Conservation (phyloP, 441 rosid species). For the Populus hybrid region DNA sequence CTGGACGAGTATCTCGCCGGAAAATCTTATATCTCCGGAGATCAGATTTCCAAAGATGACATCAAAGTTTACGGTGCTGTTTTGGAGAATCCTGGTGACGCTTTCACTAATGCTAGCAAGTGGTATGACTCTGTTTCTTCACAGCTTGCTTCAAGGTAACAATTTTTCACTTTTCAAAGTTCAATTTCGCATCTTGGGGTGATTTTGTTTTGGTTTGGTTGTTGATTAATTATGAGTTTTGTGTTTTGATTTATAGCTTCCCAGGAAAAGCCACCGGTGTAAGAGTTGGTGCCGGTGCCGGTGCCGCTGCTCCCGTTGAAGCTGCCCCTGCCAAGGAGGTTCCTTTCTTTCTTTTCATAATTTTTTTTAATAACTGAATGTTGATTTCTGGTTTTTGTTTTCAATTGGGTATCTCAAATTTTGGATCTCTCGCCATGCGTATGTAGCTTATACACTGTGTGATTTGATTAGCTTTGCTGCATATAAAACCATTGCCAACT, state of each 20-base stretch:
- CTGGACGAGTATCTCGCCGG: conserved; percentile 73
- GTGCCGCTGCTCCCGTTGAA: conserved; percentile 33
- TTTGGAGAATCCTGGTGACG: conserved; percentile 49
- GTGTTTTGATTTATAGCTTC: conserved; percentile 39
- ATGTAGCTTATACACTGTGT: neutral
- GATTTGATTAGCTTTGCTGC: neutral
- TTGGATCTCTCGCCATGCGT: neutral
- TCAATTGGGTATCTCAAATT: neutral
- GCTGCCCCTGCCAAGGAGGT: conserved; percentile 31
- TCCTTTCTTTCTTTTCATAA: neutral
- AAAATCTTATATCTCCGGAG: conserved; percentile 65
- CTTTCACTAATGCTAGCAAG: conserved; percentile 67
- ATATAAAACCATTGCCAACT: neutral
- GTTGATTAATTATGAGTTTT: neutral
- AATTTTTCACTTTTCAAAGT: neutral
- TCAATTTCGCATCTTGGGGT: neutral
- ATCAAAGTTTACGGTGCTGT: conserved; percentile 82
- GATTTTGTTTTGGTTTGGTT: neutral
- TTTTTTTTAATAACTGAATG: neutral
- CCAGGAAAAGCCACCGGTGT: conserved; percentile 89
- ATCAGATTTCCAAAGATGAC: conserved; percentile 61
- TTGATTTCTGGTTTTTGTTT: neutral
- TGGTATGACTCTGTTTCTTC: conserved; percentile 72
- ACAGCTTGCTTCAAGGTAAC: conserved; percentile 66
- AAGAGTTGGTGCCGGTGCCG: conserved; percentile 43